Conservation (phyloP, 73 alveolate genomes). For the Blepharisma japonicum region DNA sequence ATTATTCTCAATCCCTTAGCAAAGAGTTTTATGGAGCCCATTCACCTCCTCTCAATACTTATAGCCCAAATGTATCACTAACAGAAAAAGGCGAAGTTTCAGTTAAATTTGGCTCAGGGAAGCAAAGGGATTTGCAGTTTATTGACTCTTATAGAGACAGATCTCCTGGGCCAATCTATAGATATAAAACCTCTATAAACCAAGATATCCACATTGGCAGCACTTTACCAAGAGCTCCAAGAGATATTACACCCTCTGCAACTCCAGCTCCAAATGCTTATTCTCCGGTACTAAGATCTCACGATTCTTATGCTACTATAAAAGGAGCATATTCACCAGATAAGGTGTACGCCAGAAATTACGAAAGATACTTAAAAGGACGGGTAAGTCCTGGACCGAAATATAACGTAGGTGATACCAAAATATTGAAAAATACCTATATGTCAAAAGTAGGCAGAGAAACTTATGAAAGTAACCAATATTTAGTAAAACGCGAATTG, state of each 20-base stretch:
- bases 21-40: not conserved
- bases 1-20: not conserved
- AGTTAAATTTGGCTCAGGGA: not conserved
- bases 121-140: not conserved
- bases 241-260: not conserved
- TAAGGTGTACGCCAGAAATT: not conserved
- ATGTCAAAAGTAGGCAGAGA: constrained; percentile 1
- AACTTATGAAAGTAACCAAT: no score
- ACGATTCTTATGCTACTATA: no score
- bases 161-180: constrained; percentile 26
- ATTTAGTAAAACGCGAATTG: not conserved
- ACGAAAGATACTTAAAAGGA: not conserved
- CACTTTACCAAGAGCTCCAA: not conserved
- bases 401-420: not conserved
- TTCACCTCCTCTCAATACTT: constrained; percentile 19
- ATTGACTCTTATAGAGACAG: not conserved
- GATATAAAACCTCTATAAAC: not conserved
- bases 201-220: not conserved
- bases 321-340: no score
- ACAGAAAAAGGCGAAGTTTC: not conserved
- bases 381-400: constrained; percentile 2
- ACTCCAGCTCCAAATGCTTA: not conserved
- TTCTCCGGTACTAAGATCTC: not conserved
- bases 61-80: not conserved
- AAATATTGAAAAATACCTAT: not conserved